A percentile compares a stretch with the other conserved stretches of the same genome.
phyloP scores from a whole-genome alignment of 2,329 filamentous ascomycete genomes.

The Zymoseptoria tritici region DNA sequence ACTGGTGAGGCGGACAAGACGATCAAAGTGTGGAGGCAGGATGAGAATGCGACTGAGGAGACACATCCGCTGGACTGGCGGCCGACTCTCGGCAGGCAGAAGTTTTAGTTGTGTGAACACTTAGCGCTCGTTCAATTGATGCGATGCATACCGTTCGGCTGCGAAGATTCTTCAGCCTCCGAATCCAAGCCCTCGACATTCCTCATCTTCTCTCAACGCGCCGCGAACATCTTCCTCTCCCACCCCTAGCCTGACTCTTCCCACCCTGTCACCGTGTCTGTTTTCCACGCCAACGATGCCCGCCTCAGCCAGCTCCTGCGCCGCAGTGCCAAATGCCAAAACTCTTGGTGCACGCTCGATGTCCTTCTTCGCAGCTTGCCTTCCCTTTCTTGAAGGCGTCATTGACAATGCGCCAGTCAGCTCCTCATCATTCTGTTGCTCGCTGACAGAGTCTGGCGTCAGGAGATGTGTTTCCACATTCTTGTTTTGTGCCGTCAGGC shows the following conservation, averaged over 20 bases:
- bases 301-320: constrained; percentile 75
- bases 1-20: constrained; percentile 96
- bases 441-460: constrained; percentile 30
- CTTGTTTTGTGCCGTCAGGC: constrained; percentile 50
- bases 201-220: constrained; percentile 79
- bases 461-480: constrained; percentile 57
- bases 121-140: background rate
- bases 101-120: constrained; percentile 41
- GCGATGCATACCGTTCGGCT: background rate
- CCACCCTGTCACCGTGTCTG: constrained; percentile 70
- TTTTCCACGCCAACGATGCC: constrained; percentile 81
- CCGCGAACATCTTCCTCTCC: constrained; percentile 85
- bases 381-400: constrained; percentile 27
- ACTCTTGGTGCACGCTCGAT: constrained; percentile 41
- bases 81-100: constrained; percentile 68
- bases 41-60: constrained; percentile 83
- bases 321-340: constrained; percentile 60
- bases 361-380: constrained; percentile 26
- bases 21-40: constrained; percentile 91
- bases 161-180: constrained; percentile 11
- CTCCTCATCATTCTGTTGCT: constrained; percentile 15
- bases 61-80: constrained; percentile 91
- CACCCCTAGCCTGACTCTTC: constrained; percentile 77
- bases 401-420: constrained; percentile 23
- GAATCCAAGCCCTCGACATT: constrained; percentile 73